Evolutionary conservation across 202 grass and related monocot species (phyloP).

Genomic region (Digitaria exilis): DNA sequence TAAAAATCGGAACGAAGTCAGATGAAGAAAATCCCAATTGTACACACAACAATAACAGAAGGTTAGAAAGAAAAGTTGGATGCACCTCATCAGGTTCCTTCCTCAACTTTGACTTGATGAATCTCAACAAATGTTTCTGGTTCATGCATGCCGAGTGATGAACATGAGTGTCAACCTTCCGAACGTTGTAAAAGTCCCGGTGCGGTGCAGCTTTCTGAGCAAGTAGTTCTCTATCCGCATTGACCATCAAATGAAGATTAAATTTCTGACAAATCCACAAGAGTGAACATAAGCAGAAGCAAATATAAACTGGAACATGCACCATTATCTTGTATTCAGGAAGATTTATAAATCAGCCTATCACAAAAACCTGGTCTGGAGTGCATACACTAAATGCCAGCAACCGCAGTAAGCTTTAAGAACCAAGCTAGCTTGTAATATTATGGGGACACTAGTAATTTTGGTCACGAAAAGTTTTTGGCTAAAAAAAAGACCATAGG

Average conservation of each 20-base stretch:
- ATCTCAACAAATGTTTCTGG: conserved; percentile 89
- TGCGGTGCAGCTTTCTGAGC: conserved; percentile 96
- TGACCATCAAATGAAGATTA: conserved; percentile 93
- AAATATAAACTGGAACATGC: conserved; percentile 5
- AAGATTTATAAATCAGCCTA: conserved; percentile 34
- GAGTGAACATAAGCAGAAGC: conserved; percentile 20
- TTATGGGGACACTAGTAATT: not conserved
- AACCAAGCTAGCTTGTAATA: conserved; percentile 4
- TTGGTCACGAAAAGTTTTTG: not conserved
- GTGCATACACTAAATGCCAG: conserved; percentile 8
- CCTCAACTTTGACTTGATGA: conserved; percentile 93
- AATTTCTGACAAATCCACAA: conserved; percentile 66
- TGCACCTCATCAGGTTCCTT: conserved; percentile 92
- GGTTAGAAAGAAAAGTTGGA: conserved; percentile 8
- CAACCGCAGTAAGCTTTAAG: not conserved
- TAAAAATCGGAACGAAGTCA: conserved; percentile 32
- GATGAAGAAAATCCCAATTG: not conserved
- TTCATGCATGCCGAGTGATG: conserved; percentile 99
- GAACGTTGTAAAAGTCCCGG: conserved; percentile 93
- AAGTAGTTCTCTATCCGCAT: conserved; percentile 92
- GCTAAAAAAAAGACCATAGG: not conserved
- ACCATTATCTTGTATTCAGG: not conserved
- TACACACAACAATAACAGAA: conserved; percentile 21
- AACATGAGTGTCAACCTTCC: conserved; percentile 98
- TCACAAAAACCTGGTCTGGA: not conserved